These are phyloP conservation scores for Lachnellula occidentalis DNA, from an alignment of 2,329 filamentous ascomycete genomes.

Conservation along the genomic window DNA sequence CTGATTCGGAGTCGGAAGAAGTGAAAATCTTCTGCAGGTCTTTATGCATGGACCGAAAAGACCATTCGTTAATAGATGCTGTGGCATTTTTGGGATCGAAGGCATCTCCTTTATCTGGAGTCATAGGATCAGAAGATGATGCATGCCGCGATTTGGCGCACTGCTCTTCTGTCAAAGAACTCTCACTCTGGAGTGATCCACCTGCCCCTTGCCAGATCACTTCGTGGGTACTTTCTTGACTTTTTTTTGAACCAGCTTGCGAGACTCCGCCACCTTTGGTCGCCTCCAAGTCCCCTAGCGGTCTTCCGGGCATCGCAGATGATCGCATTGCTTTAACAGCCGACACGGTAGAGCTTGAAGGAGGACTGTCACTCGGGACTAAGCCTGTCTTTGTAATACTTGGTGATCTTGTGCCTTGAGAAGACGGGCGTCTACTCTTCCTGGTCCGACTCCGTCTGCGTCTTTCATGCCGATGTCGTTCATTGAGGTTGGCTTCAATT, in stretches of 20 bases:
- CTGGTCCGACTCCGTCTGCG: neutral
- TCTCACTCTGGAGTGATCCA: constrained; percentile 1
- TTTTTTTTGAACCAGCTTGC: constrained; percentile 4
- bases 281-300: constrained; percentile 5
- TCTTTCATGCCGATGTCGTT: neutral
- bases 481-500: constrained; percentile 13
- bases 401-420: neutral
- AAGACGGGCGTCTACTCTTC: neutral
- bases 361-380: neutral
- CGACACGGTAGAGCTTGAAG: neutral
- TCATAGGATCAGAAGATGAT: neutral
- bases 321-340: neutral
- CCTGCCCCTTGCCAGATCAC: constrained; percentile 21
- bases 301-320: neutral
- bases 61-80: constrained; percentile 23
- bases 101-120: constrained; percentile 10
- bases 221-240: constrained; percentile 19
- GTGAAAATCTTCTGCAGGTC: constrained; percentile 6
- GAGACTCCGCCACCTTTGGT: neutral
- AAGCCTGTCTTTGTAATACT: neutral
- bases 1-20: constrained; percentile 14
- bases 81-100: constrained; percentile 20
- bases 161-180: constrained; percentile 7
- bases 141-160: neutral
- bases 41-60: constrained; percentile 9